Percentiles rank a stretch among this genome's conserved stretches.
phyloP scores from a whole-genome alignment of 192 early-diverging fungal genomes.

The Ramicandelaber brevisporus region DNA sequence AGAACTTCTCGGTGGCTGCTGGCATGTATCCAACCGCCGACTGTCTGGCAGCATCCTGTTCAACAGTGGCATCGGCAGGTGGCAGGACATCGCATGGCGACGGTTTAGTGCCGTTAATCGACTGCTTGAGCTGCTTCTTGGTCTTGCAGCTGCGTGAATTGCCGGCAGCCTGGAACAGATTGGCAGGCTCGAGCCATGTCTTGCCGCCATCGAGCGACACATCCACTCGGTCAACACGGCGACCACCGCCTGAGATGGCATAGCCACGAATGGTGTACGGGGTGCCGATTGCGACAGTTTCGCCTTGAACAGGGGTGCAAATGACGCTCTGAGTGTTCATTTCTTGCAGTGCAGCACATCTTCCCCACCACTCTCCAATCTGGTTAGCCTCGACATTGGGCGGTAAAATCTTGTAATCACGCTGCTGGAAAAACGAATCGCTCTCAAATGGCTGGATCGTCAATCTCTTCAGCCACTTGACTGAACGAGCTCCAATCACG shows the following conservation, averaged over 20 bases:
- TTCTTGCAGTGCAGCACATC: conserved; percentile 30
- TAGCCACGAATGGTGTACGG: conserved; percentile 38
- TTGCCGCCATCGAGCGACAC: conserved; percentile 54
- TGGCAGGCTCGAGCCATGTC: conserved; percentile 50
- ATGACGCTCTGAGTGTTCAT: conserved; percentile 62
- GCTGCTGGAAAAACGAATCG: conserved; percentile 41
- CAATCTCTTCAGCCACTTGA: conserved; percentile 58
- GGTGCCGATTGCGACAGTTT: conserved; percentile 7
- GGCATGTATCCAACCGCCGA: no score
- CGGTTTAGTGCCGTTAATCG: no score
- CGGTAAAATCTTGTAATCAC: conserved; percentile 69
- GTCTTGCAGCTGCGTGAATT: no score
- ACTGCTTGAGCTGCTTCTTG: no score
- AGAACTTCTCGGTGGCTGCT: conserved; percentile 24
- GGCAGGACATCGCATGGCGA: no score
- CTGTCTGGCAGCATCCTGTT: conserved; percentile 13
- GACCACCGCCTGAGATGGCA: conserved; percentile 51
- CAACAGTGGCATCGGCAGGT: conserved; percentile 2
- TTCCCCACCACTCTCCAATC: conserved; percentile 15
- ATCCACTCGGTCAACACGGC: conserved; percentile 50
- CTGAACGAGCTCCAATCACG: conserved; percentile 60
- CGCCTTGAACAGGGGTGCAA: conserved; percentile 27
- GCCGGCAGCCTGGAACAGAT: conserved; percentile 14
- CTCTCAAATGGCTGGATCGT: conserved; percentile 28
- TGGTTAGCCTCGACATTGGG: conserved; percentile 25